Evolutionary conservation across 2,329 filamentous ascomycete species (phyloP), one percentile per base, ranked within the genome.

Genomic region (Calonectria naviculata): DNA sequence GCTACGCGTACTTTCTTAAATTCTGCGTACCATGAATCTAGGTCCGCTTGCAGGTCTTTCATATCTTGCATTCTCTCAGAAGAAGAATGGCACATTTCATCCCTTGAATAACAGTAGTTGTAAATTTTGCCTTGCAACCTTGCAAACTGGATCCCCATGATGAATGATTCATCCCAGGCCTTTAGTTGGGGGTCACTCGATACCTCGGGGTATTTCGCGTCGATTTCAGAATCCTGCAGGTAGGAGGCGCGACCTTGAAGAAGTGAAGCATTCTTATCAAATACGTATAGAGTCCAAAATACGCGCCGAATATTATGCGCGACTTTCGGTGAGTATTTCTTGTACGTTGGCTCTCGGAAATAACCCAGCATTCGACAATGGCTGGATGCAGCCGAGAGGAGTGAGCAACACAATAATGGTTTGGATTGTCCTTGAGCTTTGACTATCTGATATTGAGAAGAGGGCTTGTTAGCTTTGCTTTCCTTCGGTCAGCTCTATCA

Each of bases 341-440:
- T 56, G 26, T 74, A 68, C 0, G 74, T 76, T 1, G 41, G 31
- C n/a, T 76, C 74, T 3, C 74, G 68, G 47, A 73, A 71, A 10
- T 76, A 76, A 0, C 72, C 74, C 9, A 76, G 56, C 71, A 76
- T 76, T 21, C 74, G 74, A 3, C 74, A 76, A 7, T 76, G 74
- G 5, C 66, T 72, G 1, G 69, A 67, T 4, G 64, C 74, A 5
- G 71, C 60, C 1, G 72, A 65, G 13, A 73, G 42, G 10, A 76
- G 60, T 13, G 72, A 68, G 17, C 72, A 67, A 2, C 49, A 58
- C 1, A 76, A 52, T 5, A 76, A 34, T 1, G 72, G 74, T 4
- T 71, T 73, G 0, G 60, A 56, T 24, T 69, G 64, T 5, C 69
- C 76, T 34, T 73, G 72, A 0, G 74, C 49, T 29, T 76, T 74